These are phyloP conservation scores for Fusarium fujikuroi DNA, from an alignment of 2,329 filamentous ascomycete species.

Conservation along the genomic window DNA sequence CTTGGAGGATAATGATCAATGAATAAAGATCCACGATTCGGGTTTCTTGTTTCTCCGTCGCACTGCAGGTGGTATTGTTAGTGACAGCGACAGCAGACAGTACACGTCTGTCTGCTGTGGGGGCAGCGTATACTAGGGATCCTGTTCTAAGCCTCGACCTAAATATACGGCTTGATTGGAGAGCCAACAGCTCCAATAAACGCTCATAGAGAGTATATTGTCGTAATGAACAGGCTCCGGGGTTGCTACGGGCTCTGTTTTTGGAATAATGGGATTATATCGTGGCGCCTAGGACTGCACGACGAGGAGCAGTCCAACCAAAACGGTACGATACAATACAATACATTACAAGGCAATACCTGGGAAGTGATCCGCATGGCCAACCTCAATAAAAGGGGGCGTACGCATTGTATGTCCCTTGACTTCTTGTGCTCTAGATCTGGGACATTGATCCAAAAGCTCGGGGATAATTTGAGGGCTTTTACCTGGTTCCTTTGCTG, in stretches of 20 bases:
- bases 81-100: conserved; percentile 25
- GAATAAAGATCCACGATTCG: conserved; percentile 8
- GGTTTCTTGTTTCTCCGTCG: conserved; percentile 33
- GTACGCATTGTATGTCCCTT: conserved; percentile 11
- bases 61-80: conserved; percentile 40
- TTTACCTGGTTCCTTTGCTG: not conserved
- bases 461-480: conserved; percentile 39
- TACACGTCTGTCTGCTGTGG: conserved; percentile 24
- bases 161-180: conserved; percentile 8
- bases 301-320: conserved; percentile 1
- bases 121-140: conserved; percentile 25
- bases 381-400: conserved; percentile 5
- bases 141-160: conserved; percentile 28
- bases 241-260: conserved; percentile 12
- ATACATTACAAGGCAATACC: not conserved
- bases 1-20: not conserved
- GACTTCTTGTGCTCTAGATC: conserved; percentile 29
- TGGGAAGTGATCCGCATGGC: not conserved
- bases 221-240: not conserved
- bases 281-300: conserved; percentile 19
- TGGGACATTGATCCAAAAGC: conserved; percentile 44
- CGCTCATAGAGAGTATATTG: not conserved
- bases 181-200: conserved; percentile 18
- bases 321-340: not conserved
- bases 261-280: conserved; percentile 4